Conservation (phyloP, 768 basidiomycete genomes). For the Leccinum sublutescens region DNA sequence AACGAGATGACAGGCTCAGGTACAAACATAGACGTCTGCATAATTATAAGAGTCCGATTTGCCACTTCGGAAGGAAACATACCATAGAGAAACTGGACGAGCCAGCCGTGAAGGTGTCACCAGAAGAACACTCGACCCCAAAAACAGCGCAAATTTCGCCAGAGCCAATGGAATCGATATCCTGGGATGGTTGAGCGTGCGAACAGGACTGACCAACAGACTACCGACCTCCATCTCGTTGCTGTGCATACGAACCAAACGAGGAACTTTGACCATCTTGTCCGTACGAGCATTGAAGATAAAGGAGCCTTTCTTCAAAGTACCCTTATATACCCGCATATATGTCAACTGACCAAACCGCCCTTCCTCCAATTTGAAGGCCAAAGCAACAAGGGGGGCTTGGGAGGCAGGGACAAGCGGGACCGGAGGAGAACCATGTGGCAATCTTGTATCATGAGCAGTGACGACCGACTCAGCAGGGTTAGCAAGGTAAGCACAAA, state of each 20-base stretch:
- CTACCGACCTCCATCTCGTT: constrained; percentile 93
- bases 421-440: constrained; percentile 65
- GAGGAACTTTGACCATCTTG: constrained; percentile 95
- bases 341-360: constrained; percentile 97
- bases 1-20: constrained; percentile 98
- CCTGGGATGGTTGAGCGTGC: constrained; percentile 42
- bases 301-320: constrained; percentile 76
- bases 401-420: constrained; percentile 78
- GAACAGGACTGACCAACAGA: neutral
- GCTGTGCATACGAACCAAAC: constrained; percentile 96
- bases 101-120: constrained; percentile 97
- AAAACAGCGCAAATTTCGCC: constrained; percentile 99
- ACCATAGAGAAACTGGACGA: constrained; percentile 93
- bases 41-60: constrained; percentile 1
- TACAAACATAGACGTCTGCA: constrained; percentile 94
- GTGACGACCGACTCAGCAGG: constrained; percentile 76
- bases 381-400: constrained; percentile 88
- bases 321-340: constrained; percentile 97
- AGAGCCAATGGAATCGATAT: constrained; percentile 89
- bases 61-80: constrained; percentile 17
- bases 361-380: constrained; percentile 98
- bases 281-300: constrained; percentile 94
- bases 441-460: constrained; percentile 80
- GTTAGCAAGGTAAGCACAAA: constrained; percentile 89
- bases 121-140: constrained; percentile 96